phyloP scores from a whole-genome alignment of 164 flowering plant genomes.

The Macadamia integrifolia region DNA sequence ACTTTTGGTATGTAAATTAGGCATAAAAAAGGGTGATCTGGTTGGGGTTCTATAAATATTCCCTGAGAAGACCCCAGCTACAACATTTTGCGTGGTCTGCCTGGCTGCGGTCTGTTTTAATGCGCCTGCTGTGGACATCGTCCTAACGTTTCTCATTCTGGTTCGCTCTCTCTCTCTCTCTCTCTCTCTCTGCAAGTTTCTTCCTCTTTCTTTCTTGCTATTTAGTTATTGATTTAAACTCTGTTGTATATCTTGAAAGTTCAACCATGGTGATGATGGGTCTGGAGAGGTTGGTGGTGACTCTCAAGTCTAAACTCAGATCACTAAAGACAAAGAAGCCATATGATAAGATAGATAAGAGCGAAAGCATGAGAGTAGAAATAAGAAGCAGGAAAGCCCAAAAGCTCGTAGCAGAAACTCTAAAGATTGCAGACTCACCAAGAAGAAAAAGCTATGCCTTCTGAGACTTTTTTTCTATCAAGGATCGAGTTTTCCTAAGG shows the following conservation, averaged over 20 bases:
- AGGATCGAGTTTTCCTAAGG: no score
- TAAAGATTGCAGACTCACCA: constrained; percentile 72
- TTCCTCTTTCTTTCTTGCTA: background rate
- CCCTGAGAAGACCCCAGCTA: no score
- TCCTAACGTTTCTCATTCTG: no score
- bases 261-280: constrained; percentile 43
- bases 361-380: constrained; percentile 84
- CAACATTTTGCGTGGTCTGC: no score
- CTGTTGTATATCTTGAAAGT: background rate
- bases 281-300: constrained; percentile 41
- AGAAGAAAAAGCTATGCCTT: constrained; percentile 36
- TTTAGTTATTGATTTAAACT: background rate
- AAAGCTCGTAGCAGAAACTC: constrained; percentile 59
- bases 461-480: constrained; percentile 14
- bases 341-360: constrained; percentile 73
- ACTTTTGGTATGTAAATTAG: no score
- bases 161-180: no score
- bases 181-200: no score
- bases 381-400: constrained; percentile 65
- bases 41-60: no score
- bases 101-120: no score
- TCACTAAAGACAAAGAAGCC: constrained; percentile 41
- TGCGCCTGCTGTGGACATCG: no score
- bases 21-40: no score
- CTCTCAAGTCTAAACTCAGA: constrained; percentile 53